Evolutionary conservation across 2,329 filamentous ascomycete species (phyloP).

Genomic region (Aspergillus bombycis): DNA sequence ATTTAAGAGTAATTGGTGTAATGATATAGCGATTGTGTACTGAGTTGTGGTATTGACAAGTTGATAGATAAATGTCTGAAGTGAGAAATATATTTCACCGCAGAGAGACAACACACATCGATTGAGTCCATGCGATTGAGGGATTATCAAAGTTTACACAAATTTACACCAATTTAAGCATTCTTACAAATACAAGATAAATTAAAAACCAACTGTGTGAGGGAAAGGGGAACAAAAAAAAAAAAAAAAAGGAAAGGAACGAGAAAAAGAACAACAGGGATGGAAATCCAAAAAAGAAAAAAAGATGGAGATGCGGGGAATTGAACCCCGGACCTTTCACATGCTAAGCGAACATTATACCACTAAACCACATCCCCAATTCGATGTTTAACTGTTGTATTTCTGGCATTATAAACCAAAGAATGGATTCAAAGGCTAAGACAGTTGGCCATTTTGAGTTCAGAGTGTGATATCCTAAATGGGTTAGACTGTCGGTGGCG

Average conservation of each 20-base stretch:
- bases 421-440: accelerated
- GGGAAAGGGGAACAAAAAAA: too few species aligned
- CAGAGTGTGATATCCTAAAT: background rate
- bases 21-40: too few species aligned
- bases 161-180: too few species aligned
- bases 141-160: too few species aligned
- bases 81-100: too few species aligned
- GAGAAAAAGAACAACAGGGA: background rate
- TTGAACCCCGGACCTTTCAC: conserved; percentile 2
- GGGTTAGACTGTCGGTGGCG: background rate
- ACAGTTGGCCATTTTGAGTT: background rate
- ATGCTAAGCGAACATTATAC: conserved; percentile 3
- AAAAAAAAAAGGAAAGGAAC: background rate
- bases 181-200: too few species aligned
- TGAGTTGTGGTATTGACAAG: too few species aligned
- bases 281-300: background rate
- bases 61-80: too few species aligned
- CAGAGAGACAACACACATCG: too few species aligned
- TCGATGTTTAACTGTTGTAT: accelerated
- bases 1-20: too few species aligned
- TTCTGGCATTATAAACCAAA: background rate
- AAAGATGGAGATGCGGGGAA: conserved; percentile 2
- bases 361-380: conserved; percentile 5
- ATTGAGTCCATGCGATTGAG: too few species aligned
- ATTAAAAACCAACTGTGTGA: too few species aligned